phyloP scores from a whole-genome alignment of 2,329 filamentous ascomycete genomes.

The Fragosphaeria purpurea region DNA sequence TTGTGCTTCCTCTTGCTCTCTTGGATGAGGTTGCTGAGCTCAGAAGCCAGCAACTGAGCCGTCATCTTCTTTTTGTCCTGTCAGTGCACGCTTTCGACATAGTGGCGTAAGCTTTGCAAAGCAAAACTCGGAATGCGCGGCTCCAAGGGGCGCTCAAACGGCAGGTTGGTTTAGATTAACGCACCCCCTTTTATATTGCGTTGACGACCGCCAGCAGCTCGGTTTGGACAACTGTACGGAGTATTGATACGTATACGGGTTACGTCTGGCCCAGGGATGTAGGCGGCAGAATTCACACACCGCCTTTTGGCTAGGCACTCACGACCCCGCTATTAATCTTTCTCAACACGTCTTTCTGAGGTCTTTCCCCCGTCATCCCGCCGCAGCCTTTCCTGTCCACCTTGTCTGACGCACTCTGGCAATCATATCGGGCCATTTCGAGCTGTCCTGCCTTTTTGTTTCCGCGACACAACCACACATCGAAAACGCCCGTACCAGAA shows the following conservation, averaged over 20 bases:
- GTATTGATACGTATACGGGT: constrained; percentile 60
- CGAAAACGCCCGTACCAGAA: no score
- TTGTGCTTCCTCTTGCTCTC: constrained; percentile 93
- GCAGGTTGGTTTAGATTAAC: no score
- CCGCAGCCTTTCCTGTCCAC: background rate
- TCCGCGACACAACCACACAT: no score
- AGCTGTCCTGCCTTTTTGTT: no score
- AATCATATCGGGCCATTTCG: no score
- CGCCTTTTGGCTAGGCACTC: constrained; percentile 5
- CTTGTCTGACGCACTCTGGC: no score
- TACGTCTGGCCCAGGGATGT: no score
- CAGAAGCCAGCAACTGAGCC: constrained; percentile 76
- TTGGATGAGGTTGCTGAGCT: constrained; percentile 83
- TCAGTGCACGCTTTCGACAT: constrained; percentile 10
- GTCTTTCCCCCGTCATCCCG: background rate
- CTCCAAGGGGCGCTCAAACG: no score
- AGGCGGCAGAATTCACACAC: constrained; percentile 10
- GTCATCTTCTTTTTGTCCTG: constrained; percentile 54
- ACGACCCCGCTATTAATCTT: constrained; percentile 3
- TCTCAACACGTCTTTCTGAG: no score
- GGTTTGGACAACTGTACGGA: constrained; percentile 36
- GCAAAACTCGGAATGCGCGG: no score
- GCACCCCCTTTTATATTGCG: background rate
- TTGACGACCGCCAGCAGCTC: background rate
- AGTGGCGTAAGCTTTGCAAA: background rate